phyloP scores from a whole-genome alignment of 345 rosid species.

The Aquilaria malaccensis region DNA sequence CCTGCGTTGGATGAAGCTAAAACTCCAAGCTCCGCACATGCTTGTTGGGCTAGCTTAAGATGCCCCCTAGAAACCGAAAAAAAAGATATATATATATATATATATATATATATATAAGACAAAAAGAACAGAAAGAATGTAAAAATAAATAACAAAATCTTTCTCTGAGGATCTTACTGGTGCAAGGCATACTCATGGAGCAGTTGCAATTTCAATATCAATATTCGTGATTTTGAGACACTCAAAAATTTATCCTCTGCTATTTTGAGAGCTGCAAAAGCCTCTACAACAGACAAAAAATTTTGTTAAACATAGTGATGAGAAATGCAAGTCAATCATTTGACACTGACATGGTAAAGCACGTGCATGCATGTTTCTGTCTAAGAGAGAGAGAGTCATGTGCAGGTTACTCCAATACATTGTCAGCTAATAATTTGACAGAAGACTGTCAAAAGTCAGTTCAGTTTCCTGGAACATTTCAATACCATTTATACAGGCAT shows the following conservation, averaged over 20 bases:
- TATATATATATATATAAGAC: slow-evolving; percentile 4
- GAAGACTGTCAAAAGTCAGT: no score
- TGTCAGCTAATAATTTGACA: no score
- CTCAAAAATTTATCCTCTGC: slow-evolving; percentile 76
- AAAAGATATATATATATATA: slow-evolving; percentile 7
- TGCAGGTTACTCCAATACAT: no score
- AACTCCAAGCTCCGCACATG: slow-evolving; percentile 83
- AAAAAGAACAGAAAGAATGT: background rate
- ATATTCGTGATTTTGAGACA: slow-evolving; percentile 67
- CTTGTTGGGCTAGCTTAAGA: slow-evolving; percentile 76
- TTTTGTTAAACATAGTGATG: background rate
- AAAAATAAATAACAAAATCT: slow-evolving; percentile 8
- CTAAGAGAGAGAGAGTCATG: no score
- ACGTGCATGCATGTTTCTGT: no score
- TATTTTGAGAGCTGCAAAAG: slow-evolving; percentile 78
- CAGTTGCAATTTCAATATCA: slow-evolving; percentile 80
- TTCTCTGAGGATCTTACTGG: slow-evolving; percentile 36
- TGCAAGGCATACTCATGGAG: slow-evolving; percentile 89
- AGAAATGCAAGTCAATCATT: background rate
- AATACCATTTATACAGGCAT: no score
- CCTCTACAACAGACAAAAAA: slow-evolving; percentile 36
- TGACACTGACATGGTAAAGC: no score
- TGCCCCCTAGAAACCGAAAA: slow-evolving; percentile 47
- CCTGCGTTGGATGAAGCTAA: slow-evolving; percentile 71
- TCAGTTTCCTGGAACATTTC: no score